Conservation (phyloP, 106 monocot genomes). For the Iris macrosiphon region DNA sequence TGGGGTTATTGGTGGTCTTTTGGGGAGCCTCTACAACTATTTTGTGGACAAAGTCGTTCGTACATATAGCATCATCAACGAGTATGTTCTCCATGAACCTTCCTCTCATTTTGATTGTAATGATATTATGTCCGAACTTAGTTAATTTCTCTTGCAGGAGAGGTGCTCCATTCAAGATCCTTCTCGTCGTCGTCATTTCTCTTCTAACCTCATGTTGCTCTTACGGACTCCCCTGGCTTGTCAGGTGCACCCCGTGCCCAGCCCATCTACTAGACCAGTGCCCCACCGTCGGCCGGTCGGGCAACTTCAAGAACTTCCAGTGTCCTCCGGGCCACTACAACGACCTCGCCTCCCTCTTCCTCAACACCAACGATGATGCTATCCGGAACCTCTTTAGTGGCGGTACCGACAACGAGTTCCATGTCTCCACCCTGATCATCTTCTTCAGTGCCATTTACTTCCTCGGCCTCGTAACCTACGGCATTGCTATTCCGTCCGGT, state of each 20-base stretch:
- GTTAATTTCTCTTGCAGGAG: conserved; percentile 51
- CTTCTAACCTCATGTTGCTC: conserved; percentile 75
- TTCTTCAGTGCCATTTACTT: conserved; percentile 55
- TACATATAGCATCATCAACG: conserved; percentile 75
- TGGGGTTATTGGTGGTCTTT: conserved; percentile 71
- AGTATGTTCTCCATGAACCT: conserved; percentile 63
- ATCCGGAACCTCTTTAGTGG: conserved; percentile 76
- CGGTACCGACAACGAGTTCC: conserved; percentile 55
- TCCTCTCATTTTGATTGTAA: too few species aligned
- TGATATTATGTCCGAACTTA: too few species aligned
- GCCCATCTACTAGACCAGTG: conserved; percentile 35
- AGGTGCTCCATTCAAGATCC: conserved; percentile 69
- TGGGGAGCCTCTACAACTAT: conserved; percentile 82
- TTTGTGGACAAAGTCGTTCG: conserved; percentile 73
- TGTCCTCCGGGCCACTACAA: conserved; percentile 87
- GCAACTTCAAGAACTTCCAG: conserved; percentile 83
- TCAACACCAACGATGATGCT: conserved; percentile 91
- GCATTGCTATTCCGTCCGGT: conserved; percentile 87
- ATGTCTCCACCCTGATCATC: conserved; percentile 44
- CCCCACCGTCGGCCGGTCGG: conserved; percentile 67
- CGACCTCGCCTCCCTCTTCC: conserved; percentile 81
- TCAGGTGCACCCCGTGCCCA: conserved; percentile 67
- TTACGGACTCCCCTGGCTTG: conserved; percentile 81
- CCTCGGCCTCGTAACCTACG: conserved; percentile 85
- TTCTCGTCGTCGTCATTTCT: conserved; percentile 57